Base-by-base conservation (phyloP, 495 filamentous ascomycete genomes). In the Penicilliopsis zonata region DNA sequence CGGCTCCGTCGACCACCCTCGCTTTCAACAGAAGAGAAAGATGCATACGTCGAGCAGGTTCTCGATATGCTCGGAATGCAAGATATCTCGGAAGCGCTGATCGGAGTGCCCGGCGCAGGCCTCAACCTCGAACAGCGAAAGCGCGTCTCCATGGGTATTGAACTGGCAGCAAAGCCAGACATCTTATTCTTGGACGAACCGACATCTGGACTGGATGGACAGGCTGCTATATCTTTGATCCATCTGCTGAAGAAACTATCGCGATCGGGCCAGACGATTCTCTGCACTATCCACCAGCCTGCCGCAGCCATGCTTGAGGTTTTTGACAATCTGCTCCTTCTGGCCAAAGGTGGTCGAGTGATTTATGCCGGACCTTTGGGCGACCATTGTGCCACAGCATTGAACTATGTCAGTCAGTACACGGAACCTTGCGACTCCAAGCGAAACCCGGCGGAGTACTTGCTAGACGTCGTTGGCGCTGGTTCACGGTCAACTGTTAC, bases 121-220 rank as follows among this genome's bases (percentile, higher is more conserved):
- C 66, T 86, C 14, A 79, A 72, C 10, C 82, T 81, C 17, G 82
- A 82, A 13, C 80, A 87, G 49, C 58, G 79, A 13, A 86, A 85
- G 55, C 70, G 63, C 15, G 42, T 49, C 1, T 35, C 17, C 14
- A 46, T 51, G 21, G 49, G 39, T 13, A 33, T 65, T 35, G 58
- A 61, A 33, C 67, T 84, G 57, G 62, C 76, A 23, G 76, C 75
- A 6, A 74, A 75, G 31, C 75, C 72, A 12, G 70, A 68, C 32
- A 58, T 84, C 12, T 62, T 70, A 25, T 76, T 69, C 6, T 83
- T 78, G 75, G 82, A 86, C 46, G 83, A 86, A 53, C 72, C 67
- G 21, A 83, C 80, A 3, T 69, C 82, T 29, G 81, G 82, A 13
- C 61, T 86, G n/a, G 81, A 86, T 43, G 76, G 78, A 6, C 75